These are phyloP conservation scores for Akanthomyces lecanii DNA, from an alignment of 2,329 filamentous ascomycete species.

Conservation along the genomic window DNA sequence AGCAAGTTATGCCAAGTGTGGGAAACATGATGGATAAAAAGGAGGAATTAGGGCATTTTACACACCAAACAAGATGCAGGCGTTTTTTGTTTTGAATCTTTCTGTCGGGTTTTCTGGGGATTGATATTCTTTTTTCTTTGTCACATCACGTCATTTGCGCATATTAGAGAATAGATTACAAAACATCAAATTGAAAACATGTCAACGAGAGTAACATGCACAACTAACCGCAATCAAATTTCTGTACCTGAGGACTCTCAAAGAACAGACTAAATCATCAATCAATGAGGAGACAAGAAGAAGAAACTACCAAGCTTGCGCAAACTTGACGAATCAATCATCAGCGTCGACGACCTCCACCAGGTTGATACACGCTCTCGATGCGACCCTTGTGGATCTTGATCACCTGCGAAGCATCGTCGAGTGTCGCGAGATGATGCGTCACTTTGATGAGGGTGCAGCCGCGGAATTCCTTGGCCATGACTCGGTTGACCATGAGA, in stretches of 20 bases:
- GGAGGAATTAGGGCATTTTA: conserved; percentile 3
- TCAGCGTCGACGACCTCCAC: not conserved
- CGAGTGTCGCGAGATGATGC: not conserved
- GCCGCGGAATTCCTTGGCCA: not conserved
- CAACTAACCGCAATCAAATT: too few species aligned
- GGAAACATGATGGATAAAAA: not conserved
- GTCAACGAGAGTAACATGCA: not conserved
- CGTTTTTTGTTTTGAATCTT: conserved; percentile 1
- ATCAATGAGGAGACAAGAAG: not conserved
- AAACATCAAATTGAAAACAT: not conserved
- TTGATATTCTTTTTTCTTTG: not conserved
- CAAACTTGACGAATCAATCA: not conserved
- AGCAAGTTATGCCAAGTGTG: not conserved
- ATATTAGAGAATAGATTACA: conserved; percentile 7
- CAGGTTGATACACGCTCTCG: not conserved
- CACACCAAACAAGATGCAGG: not conserved
- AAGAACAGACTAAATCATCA: not conserved
- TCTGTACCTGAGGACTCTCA: too few species aligned
- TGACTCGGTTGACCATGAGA: not conserved
- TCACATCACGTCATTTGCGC: not conserved
- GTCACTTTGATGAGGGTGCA: conserved; percentile 1
- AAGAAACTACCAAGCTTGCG: not conserved
- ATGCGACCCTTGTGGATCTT: not conserved
- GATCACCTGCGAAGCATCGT: not conserved
- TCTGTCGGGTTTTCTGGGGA: not conserved